Percentiles rank a stretch among this genome's conserved stretches.
Evolutionary conservation across 768 basidiomycete genomes (phyloP).

Genomic region (Scleroderma citrinum): DNA sequence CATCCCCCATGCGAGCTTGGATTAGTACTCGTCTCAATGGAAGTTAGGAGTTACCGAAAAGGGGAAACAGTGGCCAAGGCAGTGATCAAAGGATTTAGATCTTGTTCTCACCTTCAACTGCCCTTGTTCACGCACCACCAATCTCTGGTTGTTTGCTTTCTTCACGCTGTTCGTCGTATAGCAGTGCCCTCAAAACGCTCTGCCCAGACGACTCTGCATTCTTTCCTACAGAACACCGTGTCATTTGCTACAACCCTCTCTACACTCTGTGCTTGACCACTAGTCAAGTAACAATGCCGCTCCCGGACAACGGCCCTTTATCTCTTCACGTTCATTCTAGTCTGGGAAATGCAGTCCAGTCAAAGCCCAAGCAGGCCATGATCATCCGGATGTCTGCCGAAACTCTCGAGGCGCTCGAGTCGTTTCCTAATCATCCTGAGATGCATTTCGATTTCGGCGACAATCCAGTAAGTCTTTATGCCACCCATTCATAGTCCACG

Average conservation of each 20-base stretch:
- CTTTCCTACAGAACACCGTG: too few species aligned
- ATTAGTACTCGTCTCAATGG: too few species aligned
- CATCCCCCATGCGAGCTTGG: too few species aligned
- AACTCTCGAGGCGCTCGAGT: constrained; percentile 61
- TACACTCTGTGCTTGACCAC: neutral
- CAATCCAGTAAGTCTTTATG: constrained; percentile 42
- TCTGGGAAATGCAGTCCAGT: constrained; percentile 49
- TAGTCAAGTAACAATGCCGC: constrained; percentile 46
- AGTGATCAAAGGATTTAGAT: constrained; percentile 2
- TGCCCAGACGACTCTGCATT: too few species aligned
- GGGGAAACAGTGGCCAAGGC: neutral
- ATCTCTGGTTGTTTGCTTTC: neutral
- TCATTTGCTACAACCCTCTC: neutral
- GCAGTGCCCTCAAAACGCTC: too few species aligned
- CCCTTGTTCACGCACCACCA: constrained; percentile 1
- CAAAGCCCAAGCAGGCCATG: constrained; percentile 68
- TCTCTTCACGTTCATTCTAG: constrained; percentile 53
- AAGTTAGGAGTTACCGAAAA: too few species aligned
- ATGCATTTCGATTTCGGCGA: constrained; percentile 61
- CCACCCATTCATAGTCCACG: neutral
- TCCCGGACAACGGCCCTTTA: constrained; percentile 49
- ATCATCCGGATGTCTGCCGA: constrained; percentile 70
- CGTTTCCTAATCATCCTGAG: constrained; percentile 36
- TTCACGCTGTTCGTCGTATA: neutral
- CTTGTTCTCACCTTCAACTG: constrained; percentile 5